Base-by-base conservation (phyloP, 257 asterid species). In the Nicotiana benthamiana region DNA sequence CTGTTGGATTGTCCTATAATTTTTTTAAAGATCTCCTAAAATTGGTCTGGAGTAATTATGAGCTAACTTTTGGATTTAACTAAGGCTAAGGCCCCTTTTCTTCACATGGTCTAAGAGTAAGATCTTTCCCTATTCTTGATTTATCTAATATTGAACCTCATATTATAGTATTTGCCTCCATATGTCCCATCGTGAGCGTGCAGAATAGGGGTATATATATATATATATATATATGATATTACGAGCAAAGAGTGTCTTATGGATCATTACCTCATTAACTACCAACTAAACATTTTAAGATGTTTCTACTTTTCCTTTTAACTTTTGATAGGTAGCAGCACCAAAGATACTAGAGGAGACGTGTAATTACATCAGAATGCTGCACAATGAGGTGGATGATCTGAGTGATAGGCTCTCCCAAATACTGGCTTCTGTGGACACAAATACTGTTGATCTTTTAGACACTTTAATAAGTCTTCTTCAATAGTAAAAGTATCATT, bases 381-480 rank as follows among this genome's bases (percentile, higher is more conserved):
- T 93, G 88, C 89, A 91, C 26, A 90, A 80, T 75, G 94, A 93
- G 79, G 91, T 89, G 82, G 96, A 91, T 83, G 87, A 84, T 81
- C 80, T 91, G n/a, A 89, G 92, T 82, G 89, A 83, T 5, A 86
- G 86, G 62, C 87, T 93, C 26, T 87, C 96, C 43, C 86, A 83
- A 75, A 85, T 87, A 46, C 75, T 91, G 77, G 82, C 88, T 57
- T 90, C 96, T 65, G 86, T 79, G 59, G 89, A 87, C 56, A 81
- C 88, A 82, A 82, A 80, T 34, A 75, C 24, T 36, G 57, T 8
- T 59, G 24, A 70, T 70, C 88, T 91, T 83, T 87, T 86, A 26
- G 83, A 86, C 80, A 83, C 83, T 67, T 70, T 92, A 11, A 83
- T 76, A 67, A 88, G 51, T 84, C 87, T 90, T 64, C 85, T 90